phyloP scores from a whole-genome alignment of 495 filamentous ascomycete genomes.

The Sporormia fimetaria region DNA sequence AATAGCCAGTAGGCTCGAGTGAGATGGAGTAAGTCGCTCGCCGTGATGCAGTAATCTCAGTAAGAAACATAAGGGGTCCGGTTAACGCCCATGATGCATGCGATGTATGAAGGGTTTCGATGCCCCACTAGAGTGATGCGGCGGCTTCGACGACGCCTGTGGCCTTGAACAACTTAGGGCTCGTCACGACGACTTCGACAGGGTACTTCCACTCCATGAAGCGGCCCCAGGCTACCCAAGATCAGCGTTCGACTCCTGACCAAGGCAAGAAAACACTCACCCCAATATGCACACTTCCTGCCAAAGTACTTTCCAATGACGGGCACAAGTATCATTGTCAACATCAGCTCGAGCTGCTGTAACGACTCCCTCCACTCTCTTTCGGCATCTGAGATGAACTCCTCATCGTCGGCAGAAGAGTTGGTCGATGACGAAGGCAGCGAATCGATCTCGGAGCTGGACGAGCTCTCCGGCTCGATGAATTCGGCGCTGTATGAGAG shows the following conservation, averaged over 20 bases:
- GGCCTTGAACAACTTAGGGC: conserved; percentile 47
- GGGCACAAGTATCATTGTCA: conserved; percentile 88
- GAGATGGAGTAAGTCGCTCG: too few species aligned
- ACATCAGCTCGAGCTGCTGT: conserved; percentile 80
- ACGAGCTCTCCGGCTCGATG: conserved; percentile 24
- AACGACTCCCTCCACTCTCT: conserved; percentile 86
- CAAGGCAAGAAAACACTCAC: conserved; percentile 41
- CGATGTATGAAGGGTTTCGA: too few species aligned
- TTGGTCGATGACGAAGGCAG: conserved; percentile 61
- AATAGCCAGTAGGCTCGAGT: too few species aligned
- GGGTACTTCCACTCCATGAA: conserved; percentile 75
- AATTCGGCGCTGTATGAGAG: conserved; percentile 22
- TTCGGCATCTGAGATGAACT: conserved; percentile 50
- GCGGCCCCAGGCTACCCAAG: conserved; percentile 49
- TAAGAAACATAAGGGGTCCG: too few species aligned
- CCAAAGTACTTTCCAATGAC: conserved; percentile 90
- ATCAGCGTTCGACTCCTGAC: conserved; percentile 7
- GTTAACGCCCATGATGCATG: too few species aligned
- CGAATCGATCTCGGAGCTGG: conserved; percentile 57
- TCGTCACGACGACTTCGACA: conserved; percentile 49
- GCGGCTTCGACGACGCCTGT: conserved; percentile 59
- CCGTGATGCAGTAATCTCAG: too few species aligned
- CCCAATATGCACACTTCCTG: conserved; percentile 90
- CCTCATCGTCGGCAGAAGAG: conserved; percentile 38
- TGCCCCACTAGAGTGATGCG: conserved; percentile 56